Base-by-base conservation (phyloP, 129 eudicot genomes). In the Gnaphalium uliginosum region DNA sequence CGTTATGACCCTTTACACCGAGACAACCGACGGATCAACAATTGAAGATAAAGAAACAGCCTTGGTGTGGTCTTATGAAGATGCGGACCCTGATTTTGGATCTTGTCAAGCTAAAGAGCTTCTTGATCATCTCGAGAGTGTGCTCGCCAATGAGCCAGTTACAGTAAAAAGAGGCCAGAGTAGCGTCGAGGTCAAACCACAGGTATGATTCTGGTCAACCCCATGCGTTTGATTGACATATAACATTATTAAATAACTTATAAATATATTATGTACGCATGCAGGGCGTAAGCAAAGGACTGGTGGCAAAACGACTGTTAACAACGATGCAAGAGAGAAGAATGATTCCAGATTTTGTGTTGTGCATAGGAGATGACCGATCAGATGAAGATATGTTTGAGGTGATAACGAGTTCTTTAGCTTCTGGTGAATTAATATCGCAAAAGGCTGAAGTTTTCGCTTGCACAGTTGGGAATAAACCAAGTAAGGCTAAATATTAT, bases 341-440 rank as follows among this genome's bases (percentile, higher is more conserved):
- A 35, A 84, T 85, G 83, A 66, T 69, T 0, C 90, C 93, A 2
- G 96, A 92, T 80, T 89, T 92, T 43, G 93, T 92, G 51, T 72
- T 92, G 33, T 92, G 97, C 66, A 85, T 92, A 13, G 97, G 97
- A n/a, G 97, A 92, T 30, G 97, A 92, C 43, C 62, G 97, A 50
- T 92, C 97, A 0, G 97, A 92, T 68, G 97, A 92, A 83, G 96
- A 92, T 72, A 92, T 92, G 96, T 92, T 92, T 51, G 96, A 90
- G 82, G 96, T 90, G 60, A 88, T 90, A 1, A 84, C 75, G 0
- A 84, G 89, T 84, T 78, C 90, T 27, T 68, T 81, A 14, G 80
- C 83, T 26, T 72, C 74, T 0, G 93, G 91, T 14, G 89, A 87
- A 33, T 78, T 83, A 26, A 88, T 90, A 15, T 89, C 89, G 69